These are phyloP conservation scores for Colletotrichum lentis DNA, from an alignment of 2,329 filamentous ascomycete species.

Conservation along the genomic window DNA sequence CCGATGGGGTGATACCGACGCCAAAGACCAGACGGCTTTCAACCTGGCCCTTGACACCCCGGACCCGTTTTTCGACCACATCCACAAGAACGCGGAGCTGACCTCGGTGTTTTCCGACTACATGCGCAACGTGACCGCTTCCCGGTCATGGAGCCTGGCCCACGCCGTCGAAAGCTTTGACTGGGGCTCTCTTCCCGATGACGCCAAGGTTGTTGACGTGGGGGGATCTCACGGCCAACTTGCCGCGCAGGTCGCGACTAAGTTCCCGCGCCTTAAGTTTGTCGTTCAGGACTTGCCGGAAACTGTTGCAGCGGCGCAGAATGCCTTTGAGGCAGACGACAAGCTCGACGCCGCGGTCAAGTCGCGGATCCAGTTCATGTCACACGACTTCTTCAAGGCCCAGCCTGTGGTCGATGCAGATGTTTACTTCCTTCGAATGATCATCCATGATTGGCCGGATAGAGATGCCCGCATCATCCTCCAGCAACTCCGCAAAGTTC, in stretches of 20 bases:
- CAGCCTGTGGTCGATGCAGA: conserved; percentile 53
- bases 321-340: background rate
- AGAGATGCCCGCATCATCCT: conserved; percentile 51
- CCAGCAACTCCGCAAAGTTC: no score
- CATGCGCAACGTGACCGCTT: conserved; percentile 46
- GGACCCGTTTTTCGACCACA: conserved; percentile 47
- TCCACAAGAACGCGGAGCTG: conserved; percentile 40
- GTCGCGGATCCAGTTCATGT: conserved; percentile 47
- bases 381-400: conserved; percentile 50
- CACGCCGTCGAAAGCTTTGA: conserved; percentile 44
- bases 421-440: conserved; percentile 61
- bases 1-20: conserved; percentile 42
- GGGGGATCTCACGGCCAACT: conserved; percentile 30
- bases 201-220: conserved; percentile 30
- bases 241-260: conserved; percentile 13
- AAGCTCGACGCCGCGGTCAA: conserved; percentile 35
- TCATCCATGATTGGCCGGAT: conserved; percentile 65
- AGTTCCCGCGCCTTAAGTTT: conserved; percentile 20
- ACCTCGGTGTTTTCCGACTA: conserved; percentile 44
- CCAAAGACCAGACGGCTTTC: conserved; percentile 43
- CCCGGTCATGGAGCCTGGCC: conserved; percentile 42
- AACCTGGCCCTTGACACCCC: conserved; percentile 44
- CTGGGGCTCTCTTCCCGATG: conserved; percentile 20
- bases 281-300: conserved; percentile 31
- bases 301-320: conserved; percentile 10